Evolutionary conservation across 176 grass and related monocot genomes (phyloP), one percentile per base, ranked within the genome.

Genomic region (Areca catechu): DNA sequence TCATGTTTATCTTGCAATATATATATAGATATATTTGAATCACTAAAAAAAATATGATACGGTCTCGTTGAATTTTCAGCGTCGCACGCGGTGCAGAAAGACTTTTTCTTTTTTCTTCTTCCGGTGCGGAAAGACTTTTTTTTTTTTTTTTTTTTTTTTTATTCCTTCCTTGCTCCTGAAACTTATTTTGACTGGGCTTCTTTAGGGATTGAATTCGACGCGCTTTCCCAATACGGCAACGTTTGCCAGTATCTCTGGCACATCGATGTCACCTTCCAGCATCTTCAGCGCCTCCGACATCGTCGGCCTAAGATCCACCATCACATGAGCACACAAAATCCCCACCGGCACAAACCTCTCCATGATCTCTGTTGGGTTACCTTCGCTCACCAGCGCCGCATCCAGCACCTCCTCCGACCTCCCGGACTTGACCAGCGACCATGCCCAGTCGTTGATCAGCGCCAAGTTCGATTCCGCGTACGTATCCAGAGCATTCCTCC

Each of bases 391-490:
- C 54, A 98, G 43, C 24, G 66, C 49, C 23, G 24, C 24, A 3
- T 80, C 81, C 5, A 92, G 65, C 29, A 92, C 87, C 15, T 92
- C 77, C 66, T 61, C 54, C 4, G 78, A 19, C 21, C 63, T 53
- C 1, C 84, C 93, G 7, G 72, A 78, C 50, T 71, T 88, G 22
- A 85, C 81, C 57, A 88, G 78, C 30, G 72, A 61, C 93, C 87
- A 97, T 5, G 81, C 87, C 93, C 93, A 97, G 55, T 97, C 93
- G 3, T 87, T 92, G 62, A 92, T 68, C 2, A 97, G 75, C 53
- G 92, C 93, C 53, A 85, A 30, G 10, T 81, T 83, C 5, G 83
- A 77, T 3, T 78, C 78, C n/a, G 71, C 86, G 3, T 77, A 10
- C 55, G 81, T 86, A 81, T 98, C 93, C 53, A 97, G 58, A 21